Base-by-base conservation (phyloP, 768 basidiomycete species). In the Lentinula lateritia region DNA sequence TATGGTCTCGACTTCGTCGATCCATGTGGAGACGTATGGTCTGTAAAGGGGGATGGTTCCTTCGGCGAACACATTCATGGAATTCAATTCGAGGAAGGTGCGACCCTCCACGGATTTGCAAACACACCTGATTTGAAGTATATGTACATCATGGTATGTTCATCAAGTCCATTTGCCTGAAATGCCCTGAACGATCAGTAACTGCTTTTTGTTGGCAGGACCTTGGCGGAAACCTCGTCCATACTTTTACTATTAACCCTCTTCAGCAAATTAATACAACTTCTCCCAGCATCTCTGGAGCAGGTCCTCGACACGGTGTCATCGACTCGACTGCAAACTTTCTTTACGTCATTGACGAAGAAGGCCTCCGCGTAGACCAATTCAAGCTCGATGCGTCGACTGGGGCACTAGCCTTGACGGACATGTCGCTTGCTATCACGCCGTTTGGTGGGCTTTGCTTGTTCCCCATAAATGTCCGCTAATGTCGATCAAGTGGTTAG, bases 361-460 rank as follows among this genome's bases (percentile, higher is more conserved):
- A 66, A 41, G 67, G 67, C n/a, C 64, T 68, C 6, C 64, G 67
- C 43, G 67, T 68, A 36, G 67, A 68, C 61, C 65, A 66, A 15
- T 66, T 65, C 55, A 58, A 53, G 20, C 50, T 68, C 58, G 46
- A 64, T 39, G 35, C 58, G 9, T 46, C 45, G 3, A 52, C 50
- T 2, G 67, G 67, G 1, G 45, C 63, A 36, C 61, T 68, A 13
- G 18, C 28, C 8, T 66, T 60, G 42, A 66, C 65, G 7, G 60
- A 62, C 43, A 18, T 50, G 9, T 62, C 62, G 5, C 65, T 68
- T 3, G 64, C 67, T 8, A 61, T 65, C 8, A 68, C 67, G 3
- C 67, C 67, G 2, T 68, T 68, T 54, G 67, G 66, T 59, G 36
- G 16, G 50, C 36, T 4, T 39, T 28, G 1, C 7, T n/a, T 36